Conservation (phyloP, 2,329 filamentous ascomycete species). For the Oidium heveae region DNA sequence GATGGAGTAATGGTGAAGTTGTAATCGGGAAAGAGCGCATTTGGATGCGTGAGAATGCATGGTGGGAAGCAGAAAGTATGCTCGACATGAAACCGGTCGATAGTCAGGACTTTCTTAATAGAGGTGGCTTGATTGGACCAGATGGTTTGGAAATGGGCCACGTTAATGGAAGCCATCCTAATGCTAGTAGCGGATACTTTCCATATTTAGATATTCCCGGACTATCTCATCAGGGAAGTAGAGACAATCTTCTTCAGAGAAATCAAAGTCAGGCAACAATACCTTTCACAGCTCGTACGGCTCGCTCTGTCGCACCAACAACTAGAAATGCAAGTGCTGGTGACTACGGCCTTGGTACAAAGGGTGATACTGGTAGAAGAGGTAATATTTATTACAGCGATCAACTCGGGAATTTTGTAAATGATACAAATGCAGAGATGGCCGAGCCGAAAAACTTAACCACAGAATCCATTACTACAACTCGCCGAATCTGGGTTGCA, state of each 20-base stretch:
- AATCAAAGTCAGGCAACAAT: constrained; percentile 12
- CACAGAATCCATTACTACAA: constrained; percentile 34
- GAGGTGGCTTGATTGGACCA: constrained; percentile 25
- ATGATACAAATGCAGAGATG: constrained; percentile 50
- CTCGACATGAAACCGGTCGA: constrained; percentile 47
- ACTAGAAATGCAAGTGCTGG: constrained; percentile 34
- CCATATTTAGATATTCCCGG: constrained; percentile 26
- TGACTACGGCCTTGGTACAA: constrained; percentile 71
- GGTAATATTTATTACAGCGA: constrained; percentile 50
- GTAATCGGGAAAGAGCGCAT: constrained; percentile 74
- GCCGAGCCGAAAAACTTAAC: constrained; percentile 54
- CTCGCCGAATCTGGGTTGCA: constrained; percentile 53
- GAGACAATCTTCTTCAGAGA: constrained; percentile 37
- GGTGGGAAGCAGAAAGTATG: constrained; percentile 97
- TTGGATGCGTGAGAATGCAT: constrained; percentile 82
- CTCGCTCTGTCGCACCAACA: constrained; percentile 36
- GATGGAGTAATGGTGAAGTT: constrained; percentile 96
- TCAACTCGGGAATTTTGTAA: constrained; percentile 38
- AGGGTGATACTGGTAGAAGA: constrained; percentile 49
- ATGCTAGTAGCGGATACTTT: constrained; percentile 42
- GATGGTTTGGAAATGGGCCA: constrained; percentile 48
- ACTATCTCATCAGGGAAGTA: constrained; percentile 37
- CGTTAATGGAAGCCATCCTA: constrained; percentile 20
- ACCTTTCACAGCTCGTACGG: constrained; percentile 21
- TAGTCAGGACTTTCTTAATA: constrained; percentile 14